Evolutionary conservation across 1,139 yeast genomes (phyloP).

Genomic region (Yamadazyma triangularis): DNA sequence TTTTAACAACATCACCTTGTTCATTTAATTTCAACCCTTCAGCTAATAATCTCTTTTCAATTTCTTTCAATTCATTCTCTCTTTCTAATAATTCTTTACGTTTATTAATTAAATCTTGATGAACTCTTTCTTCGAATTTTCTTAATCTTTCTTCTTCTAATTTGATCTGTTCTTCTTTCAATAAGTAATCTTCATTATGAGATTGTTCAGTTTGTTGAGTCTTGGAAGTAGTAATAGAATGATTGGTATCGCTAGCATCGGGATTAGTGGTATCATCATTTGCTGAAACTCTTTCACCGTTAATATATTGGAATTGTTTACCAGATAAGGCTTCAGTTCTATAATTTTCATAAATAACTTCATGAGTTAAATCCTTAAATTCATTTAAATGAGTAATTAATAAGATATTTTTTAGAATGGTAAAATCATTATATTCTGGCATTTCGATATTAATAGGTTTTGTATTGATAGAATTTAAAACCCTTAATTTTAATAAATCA

Average conservation of each 20-base stretch:
- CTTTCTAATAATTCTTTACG: constrained; percentile 81
- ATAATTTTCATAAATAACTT: constrained; percentile 62
- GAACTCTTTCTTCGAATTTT: constrained; percentile 83
- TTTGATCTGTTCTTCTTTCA: constrained; percentile 77
- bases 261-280: constrained; percentile 2
- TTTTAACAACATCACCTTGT: constrained; percentile 38
- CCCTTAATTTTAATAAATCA: constrained; percentile 34
- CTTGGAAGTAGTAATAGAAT: not conserved
- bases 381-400: constrained; percentile 78
- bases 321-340: constrained; percentile 63
- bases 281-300: constrained; percentile 14
- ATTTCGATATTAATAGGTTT: constrained; percentile 50
- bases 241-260: constrained; percentile 2
- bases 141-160: constrained; percentile 74
- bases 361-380: constrained; percentile 66
- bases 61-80: constrained; percentile 81
- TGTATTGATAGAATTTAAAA: constrained; percentile 30
- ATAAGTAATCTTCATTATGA: constrained; percentile 43
- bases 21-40: constrained; percentile 47
- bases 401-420: constrained; percentile 59
- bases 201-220: constrained; percentile 5
- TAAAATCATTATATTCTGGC: constrained; percentile 57
- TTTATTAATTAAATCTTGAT: constrained; percentile 80
- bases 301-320: constrained; percentile 40
- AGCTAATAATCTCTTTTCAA: constrained; percentile 67